Conservation (phyloP, 2,329 filamentous ascomycete genomes). For the Colletotrichum graminicola region DNA sequence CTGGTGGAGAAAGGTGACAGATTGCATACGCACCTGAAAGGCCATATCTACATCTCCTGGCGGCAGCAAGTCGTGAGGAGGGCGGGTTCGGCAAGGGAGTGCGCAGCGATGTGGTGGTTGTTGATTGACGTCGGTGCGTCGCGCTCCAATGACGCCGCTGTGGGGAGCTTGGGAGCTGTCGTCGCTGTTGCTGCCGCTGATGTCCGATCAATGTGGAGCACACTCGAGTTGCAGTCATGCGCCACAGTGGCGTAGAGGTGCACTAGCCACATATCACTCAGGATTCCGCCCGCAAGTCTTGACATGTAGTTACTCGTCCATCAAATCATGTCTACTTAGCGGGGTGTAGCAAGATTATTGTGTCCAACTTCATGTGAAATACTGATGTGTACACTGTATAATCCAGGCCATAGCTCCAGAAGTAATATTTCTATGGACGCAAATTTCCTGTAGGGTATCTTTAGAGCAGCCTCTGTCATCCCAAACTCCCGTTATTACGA, state of each 20-base stretch:
- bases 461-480: neutral
- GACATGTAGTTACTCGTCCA: neutral
- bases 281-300: neutral
- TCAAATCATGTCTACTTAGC: neutral
- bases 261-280: neutral
- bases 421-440: neutral
- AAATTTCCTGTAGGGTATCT: conserved; percentile 16
- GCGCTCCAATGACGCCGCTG: conserved; percentile 47
- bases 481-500: neutral
- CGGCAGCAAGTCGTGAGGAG: conserved; percentile 4
- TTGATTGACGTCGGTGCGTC: conserved; percentile 38
- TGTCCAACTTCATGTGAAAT: neutral
- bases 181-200: conserved; percentile 23
- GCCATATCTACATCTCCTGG: conserved; percentile 43
- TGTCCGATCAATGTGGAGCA: conserved; percentile 1
- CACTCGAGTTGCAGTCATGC: neutral
- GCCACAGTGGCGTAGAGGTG: conserved; percentile 5
- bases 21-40: conserved; percentile 35
- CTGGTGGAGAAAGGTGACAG: neutral
- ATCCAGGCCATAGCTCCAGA: accelerated
- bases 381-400: neutral
- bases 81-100: conserved; percentile 1
- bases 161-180: conserved; percentile 43
- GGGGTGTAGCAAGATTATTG: neutral
- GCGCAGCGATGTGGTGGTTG: conserved; percentile 14